Evolutionary conservation across 129 eudicot genomes (phyloP).

Genomic region (Deinandra increscens): DNA sequence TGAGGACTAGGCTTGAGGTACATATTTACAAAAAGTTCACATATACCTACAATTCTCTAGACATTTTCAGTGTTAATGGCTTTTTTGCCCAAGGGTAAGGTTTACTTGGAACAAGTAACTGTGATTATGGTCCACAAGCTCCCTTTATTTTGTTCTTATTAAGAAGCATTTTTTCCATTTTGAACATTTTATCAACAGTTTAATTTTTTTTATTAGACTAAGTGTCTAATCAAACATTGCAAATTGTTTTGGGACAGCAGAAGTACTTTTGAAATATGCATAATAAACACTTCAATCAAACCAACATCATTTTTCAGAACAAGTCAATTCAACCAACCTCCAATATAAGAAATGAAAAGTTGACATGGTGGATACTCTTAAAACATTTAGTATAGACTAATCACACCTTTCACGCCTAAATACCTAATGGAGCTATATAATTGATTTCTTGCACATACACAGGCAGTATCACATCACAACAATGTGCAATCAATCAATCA

Average conservation of each 20-base stretch:
- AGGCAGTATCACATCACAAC: neutral
- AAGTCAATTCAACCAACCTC: conserved; percentile 6
- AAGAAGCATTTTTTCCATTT: neutral
- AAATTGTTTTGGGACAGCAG: neutral
- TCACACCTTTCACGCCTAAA: neutral
- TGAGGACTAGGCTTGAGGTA: conserved; percentile 1
- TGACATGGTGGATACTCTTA: neutral
- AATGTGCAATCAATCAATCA: neutral
- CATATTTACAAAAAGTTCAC: conserved; percentile 5
- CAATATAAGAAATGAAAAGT: conserved; percentile 1
- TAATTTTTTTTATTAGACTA: neutral
- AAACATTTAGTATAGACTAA: neutral
- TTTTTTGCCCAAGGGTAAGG: neutral
- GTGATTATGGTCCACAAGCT: neutral
- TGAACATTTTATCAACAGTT: neutral
- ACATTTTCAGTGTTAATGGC: neutral
- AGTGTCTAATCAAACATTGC: neutral
- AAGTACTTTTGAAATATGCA: neutral
- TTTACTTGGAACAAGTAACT: neutral
- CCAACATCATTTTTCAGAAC: neutral
- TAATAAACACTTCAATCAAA: too few species aligned
- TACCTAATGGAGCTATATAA: neutral
- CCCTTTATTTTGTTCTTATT: neutral
- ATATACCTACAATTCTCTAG: neutral
- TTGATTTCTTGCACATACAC: neutral